A percentile compares a stretch with the other conserved stretches of the same genome.
These are phyloP conservation scores for Thalassiosira exigua DNA, from an alignment of 352 stramenopile genomes.

Conservation along the genomic window DNA sequence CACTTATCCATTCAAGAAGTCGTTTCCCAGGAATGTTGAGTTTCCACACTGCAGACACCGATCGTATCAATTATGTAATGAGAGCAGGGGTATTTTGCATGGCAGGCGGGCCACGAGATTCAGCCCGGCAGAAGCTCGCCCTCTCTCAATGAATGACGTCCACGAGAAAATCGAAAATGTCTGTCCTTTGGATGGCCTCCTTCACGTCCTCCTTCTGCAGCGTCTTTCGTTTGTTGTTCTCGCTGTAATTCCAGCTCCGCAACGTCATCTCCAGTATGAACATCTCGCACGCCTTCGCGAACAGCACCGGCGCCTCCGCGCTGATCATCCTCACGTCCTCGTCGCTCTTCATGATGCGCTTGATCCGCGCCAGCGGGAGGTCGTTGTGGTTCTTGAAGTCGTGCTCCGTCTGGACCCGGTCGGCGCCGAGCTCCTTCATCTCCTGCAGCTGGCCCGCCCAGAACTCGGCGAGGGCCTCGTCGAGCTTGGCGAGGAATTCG, in stretches of 20 bases:
- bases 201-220: constrained; percentile 99
- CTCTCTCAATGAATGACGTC: constrained; percentile 85
- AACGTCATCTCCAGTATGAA: constrained; percentile 99
- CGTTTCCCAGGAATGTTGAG: too few species aligned
- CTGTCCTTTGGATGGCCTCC: constrained; percentile 96
- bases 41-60: too few species aligned
- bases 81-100: too few species aligned
- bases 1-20: too few species aligned
- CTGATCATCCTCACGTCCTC: constrained; percentile 98
- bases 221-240: constrained; percentile 91
- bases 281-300: constrained; percentile 99
- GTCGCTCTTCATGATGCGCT: constrained; percentile 99
- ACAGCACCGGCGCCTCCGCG: constrained; percentile 96
- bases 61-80: too few species aligned
- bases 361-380: constrained; percentile 97
- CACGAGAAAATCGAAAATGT: constrained; percentile 99
- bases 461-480: constrained; percentile 82
- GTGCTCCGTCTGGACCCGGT: constrained; percentile 88
- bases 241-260: constrained; percentile 87
- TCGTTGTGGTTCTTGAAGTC: constrained; percentile 99
- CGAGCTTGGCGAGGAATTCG: constrained; percentile 74
- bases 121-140: too few species aligned
- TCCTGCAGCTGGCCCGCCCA: constrained; percentile 91
- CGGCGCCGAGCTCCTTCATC: constrained; percentile 91
- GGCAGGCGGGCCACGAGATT: too few species aligned